Evolutionary conservation across 208 protist genomes (phyloP).

Genomic region (Trypanosoma vivax): DNA sequence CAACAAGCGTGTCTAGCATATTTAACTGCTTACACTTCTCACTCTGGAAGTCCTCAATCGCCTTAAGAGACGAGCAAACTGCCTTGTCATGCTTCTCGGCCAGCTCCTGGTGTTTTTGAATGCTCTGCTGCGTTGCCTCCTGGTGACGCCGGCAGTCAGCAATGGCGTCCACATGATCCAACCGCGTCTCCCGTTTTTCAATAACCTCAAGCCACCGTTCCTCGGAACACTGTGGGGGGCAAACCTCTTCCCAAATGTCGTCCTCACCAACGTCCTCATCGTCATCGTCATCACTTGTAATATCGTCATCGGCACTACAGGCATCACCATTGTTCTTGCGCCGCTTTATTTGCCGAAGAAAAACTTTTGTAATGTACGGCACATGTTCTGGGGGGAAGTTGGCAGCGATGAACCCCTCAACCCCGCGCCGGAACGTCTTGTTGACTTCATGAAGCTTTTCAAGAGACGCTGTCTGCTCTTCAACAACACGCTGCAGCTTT

Average conservation of each 20-base stretch:
- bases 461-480: conserved; percentile 43
- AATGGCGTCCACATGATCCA: conserved; percentile 88
- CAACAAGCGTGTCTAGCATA: conserved; percentile 89
- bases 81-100: conserved; percentile 60
- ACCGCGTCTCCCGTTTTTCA: conserved; percentile 79
- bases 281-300: conserved; percentile 62
- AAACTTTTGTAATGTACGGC: conserved; percentile 83
- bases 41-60: conserved; percentile 84
- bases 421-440: conserved; percentile 66
- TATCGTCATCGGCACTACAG: conserved; percentile 59
- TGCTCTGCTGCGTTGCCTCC: conserved; percentile 22
- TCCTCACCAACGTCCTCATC: conserved; percentile 75
- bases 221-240: conserved; percentile 81
- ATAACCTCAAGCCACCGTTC: conserved; percentile 85
- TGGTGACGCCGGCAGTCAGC: conserved; percentile 38
- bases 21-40: conserved; percentile 95
- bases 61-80: conserved; percentile 49
- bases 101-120: conserved; percentile 43
- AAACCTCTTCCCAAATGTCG: conserved; percentile 88
- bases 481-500: conserved; percentile 46
- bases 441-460: conserved; percentile 58
- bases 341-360: conserved; percentile 92
- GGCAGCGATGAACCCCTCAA: conserved; percentile 78
- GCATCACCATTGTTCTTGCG: conserved; percentile 37
- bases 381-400: conserved; percentile 62